Percentiles rank a stretch among this genome's conserved stretches.
phyloP scores from a whole-genome alignment of 768 basidiomycete genomes.

The Rubroboletus pulcherrimus region DNA sequence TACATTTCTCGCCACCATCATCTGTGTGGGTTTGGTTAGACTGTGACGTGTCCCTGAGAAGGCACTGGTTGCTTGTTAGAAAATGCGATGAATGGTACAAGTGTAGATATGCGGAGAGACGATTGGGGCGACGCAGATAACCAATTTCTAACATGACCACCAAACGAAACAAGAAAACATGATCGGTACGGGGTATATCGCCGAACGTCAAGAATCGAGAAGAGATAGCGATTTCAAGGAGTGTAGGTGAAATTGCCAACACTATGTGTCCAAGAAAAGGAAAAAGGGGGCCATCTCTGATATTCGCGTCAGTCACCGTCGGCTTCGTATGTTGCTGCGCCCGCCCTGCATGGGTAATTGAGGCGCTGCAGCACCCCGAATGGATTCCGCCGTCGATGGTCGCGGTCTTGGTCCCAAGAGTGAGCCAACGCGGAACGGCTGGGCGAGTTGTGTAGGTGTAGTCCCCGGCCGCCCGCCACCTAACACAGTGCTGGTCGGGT shows the following conservation, averaged over 20 bases:
- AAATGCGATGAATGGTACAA: constrained; percentile 18
- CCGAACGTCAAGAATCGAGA: constrained; percentile 3
- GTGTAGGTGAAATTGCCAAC: not conserved
- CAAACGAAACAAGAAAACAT: not conserved
- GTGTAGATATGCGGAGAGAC: constrained; percentile 6
- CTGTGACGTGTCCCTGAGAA: not conserved
- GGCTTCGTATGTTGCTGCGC: constrained; percentile 17
- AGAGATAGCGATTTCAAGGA: constrained; percentile 9
- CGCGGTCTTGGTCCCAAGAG: constrained; percentile 31
- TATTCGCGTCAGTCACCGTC: constrained; percentile 6
- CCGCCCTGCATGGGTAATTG: constrained; percentile 33
- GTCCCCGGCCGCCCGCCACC: constrained; percentile 4
- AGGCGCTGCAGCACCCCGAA: constrained; percentile 17
- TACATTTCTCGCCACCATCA: constrained; percentile 12
- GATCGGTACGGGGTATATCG: constrained; percentile 17
- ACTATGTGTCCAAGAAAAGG: constrained; percentile 20
- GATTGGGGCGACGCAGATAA: constrained; percentile 2
- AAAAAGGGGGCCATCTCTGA: not conserved
- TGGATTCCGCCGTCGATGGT: constrained; percentile 18
- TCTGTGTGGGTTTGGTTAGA: not conserved
- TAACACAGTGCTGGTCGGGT: not conserved
- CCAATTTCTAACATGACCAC: not conserved
- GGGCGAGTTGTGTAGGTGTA: not conserved
- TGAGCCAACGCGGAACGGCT: constrained; percentile 16
- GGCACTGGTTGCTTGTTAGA: not conserved